These are phyloP conservation scores for Oryza australiensis DNA, from an alignment of 176 grass and related monocot genomes.

Conservation along the genomic window DNA sequence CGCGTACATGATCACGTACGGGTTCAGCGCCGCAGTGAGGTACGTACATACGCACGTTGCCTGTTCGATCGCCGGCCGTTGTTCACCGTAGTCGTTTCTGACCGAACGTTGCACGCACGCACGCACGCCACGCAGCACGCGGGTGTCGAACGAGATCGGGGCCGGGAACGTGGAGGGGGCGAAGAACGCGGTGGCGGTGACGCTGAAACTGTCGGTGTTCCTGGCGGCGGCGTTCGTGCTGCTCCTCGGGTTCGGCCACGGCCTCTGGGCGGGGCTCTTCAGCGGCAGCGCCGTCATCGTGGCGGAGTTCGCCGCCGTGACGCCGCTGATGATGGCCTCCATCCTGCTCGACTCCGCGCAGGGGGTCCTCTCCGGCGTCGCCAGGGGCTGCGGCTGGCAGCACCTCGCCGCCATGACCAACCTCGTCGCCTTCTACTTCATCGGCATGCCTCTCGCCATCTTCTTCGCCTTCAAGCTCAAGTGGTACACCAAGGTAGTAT, in stretches of 20 bases:
- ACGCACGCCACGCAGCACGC: slow-evolving; percentile 48
- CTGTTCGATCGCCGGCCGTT: not conserved
- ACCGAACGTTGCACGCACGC: not conserved
- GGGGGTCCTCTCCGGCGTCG: slow-evolving; percentile 77
- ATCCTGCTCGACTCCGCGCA: slow-evolving; percentile 85
- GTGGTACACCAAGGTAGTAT: slow-evolving; percentile 45
- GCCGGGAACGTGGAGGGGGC: slow-evolving; percentile 59
- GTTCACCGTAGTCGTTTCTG: not conserved
- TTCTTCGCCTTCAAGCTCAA: slow-evolving; percentile 75
- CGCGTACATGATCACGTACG: slow-evolving; percentile 81
- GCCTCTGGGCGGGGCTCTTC: slow-evolving; percentile 71
- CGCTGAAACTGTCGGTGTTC: slow-evolving; percentile 74
- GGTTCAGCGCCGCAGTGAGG: slow-evolving; percentile 88
- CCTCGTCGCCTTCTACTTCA: slow-evolving; percentile 85
- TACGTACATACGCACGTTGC: not conserved
- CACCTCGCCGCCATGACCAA: slow-evolving; percentile 79
- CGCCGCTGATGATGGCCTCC: slow-evolving; percentile 57
- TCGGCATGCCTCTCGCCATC: slow-evolving; percentile 76
- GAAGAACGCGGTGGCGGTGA: slow-evolving; percentile 68
- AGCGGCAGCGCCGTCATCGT: slow-evolving; percentile 61
- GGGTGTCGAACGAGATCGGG: slow-evolving; percentile 93
- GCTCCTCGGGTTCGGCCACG: slow-evolving; percentile 56
- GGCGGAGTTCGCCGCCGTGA: slow-evolving; percentile 57
- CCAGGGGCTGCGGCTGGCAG: slow-evolving; percentile 95
- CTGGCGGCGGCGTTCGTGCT: slow-evolving; percentile 55